A percentile compares a stretch with the other conserved stretches of the same genome.
Conservation (phyloP, 164 flowering plant genomes). For the Berberis thunbergii region DNA sequence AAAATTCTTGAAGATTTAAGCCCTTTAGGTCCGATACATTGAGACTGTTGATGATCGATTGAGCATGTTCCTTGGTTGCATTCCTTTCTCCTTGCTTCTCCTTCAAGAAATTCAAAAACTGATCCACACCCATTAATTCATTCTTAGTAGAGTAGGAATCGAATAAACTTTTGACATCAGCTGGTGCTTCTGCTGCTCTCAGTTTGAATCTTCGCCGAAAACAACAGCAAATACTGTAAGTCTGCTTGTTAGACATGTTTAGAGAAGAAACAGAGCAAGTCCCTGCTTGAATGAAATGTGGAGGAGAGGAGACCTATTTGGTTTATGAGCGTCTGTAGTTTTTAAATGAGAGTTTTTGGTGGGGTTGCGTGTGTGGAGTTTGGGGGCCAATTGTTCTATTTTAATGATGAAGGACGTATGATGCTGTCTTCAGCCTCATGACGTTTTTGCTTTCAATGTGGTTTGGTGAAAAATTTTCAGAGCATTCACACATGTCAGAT, state of each 20-base stretch:
- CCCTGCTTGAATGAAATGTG: not conserved
- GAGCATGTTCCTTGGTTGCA: slow-evolving; percentile 59
- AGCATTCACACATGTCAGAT: too few relatives aligned
- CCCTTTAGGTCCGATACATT: slow-evolving; percentile 20
- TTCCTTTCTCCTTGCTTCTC: slow-evolving; percentile 52
- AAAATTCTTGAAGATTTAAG: slow-evolving; percentile 28
- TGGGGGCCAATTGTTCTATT: too few relatives aligned
- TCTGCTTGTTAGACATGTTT: slow-evolving; percentile 25
- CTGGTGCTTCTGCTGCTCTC: slow-evolving; percentile 55
- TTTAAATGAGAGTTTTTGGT: too few relatives aligned
- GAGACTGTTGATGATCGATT: slow-evolving; percentile 40
- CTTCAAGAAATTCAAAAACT: slow-evolving; percentile 50
- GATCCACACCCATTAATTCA: slow-evolving; percentile 53
- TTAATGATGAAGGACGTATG: too few relatives aligned
- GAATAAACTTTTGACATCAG: slow-evolving; percentile 52
- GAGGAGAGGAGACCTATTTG: not conserved
- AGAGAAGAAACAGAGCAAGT: not conserved
- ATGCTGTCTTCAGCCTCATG: too few relatives aligned
- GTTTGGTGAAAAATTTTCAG: too few relatives aligned
- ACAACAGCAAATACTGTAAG: slow-evolving; percentile 73
- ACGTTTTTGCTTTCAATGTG: too few relatives aligned
- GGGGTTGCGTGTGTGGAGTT: too few relatives aligned
- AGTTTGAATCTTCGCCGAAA: slow-evolving; percentile 61
- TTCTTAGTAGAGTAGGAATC: slow-evolving; percentile 43
- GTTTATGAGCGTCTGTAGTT: not conserved